Conservation (phyloP, 1,284 basidiomycete genomes). For the Sphagnurus paluster region DNA sequence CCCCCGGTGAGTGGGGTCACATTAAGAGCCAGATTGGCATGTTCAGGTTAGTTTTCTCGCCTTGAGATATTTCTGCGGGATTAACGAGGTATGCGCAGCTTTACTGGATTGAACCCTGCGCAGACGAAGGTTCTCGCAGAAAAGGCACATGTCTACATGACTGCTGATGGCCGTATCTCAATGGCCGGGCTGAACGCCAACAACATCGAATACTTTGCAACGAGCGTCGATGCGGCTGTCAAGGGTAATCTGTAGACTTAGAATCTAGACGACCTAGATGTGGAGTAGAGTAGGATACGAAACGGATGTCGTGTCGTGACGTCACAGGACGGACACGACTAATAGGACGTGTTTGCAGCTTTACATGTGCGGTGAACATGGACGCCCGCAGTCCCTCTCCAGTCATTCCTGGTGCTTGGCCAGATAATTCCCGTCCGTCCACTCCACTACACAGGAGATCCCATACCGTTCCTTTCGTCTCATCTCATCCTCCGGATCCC, state of each 20-base stretch:
- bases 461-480: slow-evolving; percentile 19
- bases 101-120: slow-evolving; percentile 81
- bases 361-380: too few relatives aligned
- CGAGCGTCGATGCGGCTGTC: slow-evolving; percentile 82
- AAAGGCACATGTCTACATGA: slow-evolving; percentile 95
- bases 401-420: slow-evolving; percentile 34
- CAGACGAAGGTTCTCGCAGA: slow-evolving; percentile 90
- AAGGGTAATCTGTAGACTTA: slow-evolving; percentile 68
- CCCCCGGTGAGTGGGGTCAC: slow-evolving; percentile 95
- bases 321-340: too few relatives aligned
- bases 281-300: slow-evolving; percentile 16
- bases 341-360: too few relatives aligned
- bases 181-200: slow-evolving; percentile 93
- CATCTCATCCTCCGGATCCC: slow-evolving; percentile 11
- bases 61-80: slow-evolving; percentile 8
- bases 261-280: slow-evolving; percentile 1
- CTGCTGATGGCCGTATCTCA: slow-evolving; percentile 86
- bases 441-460: slow-evolving; percentile 20
- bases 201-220: slow-evolving; percentile 92
- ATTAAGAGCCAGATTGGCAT: slow-evolving; percentile 97
- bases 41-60: slow-evolving; percentile 67
- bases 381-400: slow-evolving; percentile 23
- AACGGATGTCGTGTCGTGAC: too few relatives aligned
- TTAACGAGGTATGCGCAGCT: slow-evolving; percentile 46
- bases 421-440: slow-evolving; percentile 15